These are phyloP conservation scores for Insectozyma bohioensis DNA, from an alignment of 1,139 yeast genomes.

Conservation along the genomic window DNA sequence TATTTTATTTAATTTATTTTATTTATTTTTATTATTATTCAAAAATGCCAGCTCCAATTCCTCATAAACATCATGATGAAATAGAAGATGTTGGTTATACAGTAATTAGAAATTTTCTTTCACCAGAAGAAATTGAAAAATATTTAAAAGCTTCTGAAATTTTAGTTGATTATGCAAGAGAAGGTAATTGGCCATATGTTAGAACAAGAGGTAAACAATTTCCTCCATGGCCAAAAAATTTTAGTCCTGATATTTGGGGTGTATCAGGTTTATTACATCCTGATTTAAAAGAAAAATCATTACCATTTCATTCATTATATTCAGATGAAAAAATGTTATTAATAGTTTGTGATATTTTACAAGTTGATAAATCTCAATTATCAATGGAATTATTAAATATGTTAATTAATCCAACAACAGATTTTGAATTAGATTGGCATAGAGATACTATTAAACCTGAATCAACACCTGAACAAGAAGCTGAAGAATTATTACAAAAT, in stretches of 20 bases:
- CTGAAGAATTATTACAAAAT: conserved; percentile 33
- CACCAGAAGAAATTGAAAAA: conserved; percentile 38
- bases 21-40: no score
- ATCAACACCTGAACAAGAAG: conserved; percentile 48
- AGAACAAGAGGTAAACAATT: conserved; percentile 57
- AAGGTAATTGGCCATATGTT: conserved; percentile 53
- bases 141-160: conserved; percentile 40
- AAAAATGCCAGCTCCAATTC: conserved; percentile 16
- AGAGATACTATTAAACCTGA: conserved; percentile 55
- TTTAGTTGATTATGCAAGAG: conserved; percentile 48
- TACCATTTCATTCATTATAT: conserved; percentile 47
- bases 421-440: conserved; percentile 59
- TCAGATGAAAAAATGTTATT: conserved; percentile 41
- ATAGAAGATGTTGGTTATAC: conserved; percentile 47
- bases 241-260: conserved; percentile 60
- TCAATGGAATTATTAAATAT: conserved; percentile 56
- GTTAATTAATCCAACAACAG: conserved; percentile 57
- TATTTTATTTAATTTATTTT: no score
- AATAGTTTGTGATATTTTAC: conserved; percentile 47
- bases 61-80: conserved; percentile 27
- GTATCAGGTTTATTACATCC: conserved; percentile 53
- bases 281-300: conserved; percentile 38
- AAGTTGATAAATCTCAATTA: conserved; percentile 34
- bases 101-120: conserved; percentile 41
- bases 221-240: conserved; percentile 60